Evolutionary conservation across 2,329 filamentous ascomycete genomes (phyloP), one percentile per base, ranked within the genome.

Genomic region (Pestalotiopsis sp.): DNA sequence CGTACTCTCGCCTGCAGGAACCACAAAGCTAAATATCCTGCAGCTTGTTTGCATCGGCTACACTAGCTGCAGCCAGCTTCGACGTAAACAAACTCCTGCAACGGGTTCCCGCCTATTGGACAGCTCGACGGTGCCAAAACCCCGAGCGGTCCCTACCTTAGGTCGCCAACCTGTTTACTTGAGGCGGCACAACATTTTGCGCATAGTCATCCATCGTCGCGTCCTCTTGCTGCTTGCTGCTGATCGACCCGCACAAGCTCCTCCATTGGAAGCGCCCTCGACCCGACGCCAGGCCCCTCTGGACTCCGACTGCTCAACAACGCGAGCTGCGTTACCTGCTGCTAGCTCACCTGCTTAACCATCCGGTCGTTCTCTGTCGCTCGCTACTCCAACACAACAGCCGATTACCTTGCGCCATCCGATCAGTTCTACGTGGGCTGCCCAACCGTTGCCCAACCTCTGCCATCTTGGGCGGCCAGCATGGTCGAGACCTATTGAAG

Each of bases 401-500:
- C 25, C 17, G 57, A 58, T 65, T 52, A 62, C 69, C 61, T 72
- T 71, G 63, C 67, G 71, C 69, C 66, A 23, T 27, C 52, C 23
- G n/a, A 61, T 57, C 67, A 67, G 59, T 68, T 66, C 70, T 52
- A 57, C 69, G 66, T 70, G 45, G 70, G 69, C 69, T 71, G 73
- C 72, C 70, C 59, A 31, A 57, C 5, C 39, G 25, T 49, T 25
- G 39, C 27, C 56, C 66, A 69, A 49, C 69, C 66, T 67, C 68
- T 69, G 69, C 72, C 66, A 69, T 72, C 73, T 72, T 41, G 61
- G 25, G 31, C 65, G 27, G 65, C 31, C 65, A 78, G 77, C 78
- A 84, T 83, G 79, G 77, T 70, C 77, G 76, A 72, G 79, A 77
- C 81, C 79, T 73, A 76, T 76, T 83, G 78, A 77, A 80, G 78